These are phyloP conservation scores for Diaporthe ampelina DNA, from an alignment of 2,329 filamentous ascomycete genomes.

Conservation along the genomic window DNA sequence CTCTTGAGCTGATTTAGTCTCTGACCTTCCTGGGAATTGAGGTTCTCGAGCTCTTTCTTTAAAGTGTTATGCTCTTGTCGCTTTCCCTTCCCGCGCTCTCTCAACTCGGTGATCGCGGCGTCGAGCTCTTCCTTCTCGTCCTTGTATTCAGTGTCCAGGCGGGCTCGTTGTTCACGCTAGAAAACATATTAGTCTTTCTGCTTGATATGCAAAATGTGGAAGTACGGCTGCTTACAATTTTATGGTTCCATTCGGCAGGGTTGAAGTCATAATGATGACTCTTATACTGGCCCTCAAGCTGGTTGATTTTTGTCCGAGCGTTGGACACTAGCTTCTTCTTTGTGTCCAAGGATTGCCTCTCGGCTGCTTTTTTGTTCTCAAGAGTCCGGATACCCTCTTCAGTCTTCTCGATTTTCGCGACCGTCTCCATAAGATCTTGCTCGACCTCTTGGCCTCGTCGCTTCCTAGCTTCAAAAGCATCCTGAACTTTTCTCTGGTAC, in stretches of 20 bases:
- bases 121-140: slow-evolving; percentile 45
- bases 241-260: slow-evolving; percentile 76
- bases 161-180: slow-evolving; percentile 38
- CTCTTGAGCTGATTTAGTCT: slow-evolving; percentile 75
- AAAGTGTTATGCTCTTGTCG: slow-evolving; percentile 55
- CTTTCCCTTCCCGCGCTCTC: slow-evolving; percentile 57
- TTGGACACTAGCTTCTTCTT: slow-evolving; percentile 66
- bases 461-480: slow-evolving; percentile 68
- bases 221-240: slow-evolving; percentile 61
- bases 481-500: slow-evolving; percentile 73
- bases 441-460: slow-evolving; percentile 68
- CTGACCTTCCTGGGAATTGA: slow-evolving; percentile 83
- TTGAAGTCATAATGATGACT: slow-evolving; percentile 78
- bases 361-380: slow-evolving; percentile 65
- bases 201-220: too few species aligned
- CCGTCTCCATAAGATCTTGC: slow-evolving; percentile 59
- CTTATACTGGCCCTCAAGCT: slow-evolving; percentile 73
- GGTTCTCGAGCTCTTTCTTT: slow-evolving; percentile 65
- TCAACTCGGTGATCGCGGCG: slow-evolving; percentile 52
- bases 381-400: slow-evolving; percentile 58
- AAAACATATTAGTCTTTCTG: slow-evolving; percentile 8
- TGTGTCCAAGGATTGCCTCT: slow-evolving; percentile 62
- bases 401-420: slow-evolving; percentile 56
- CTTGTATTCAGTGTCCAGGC: slow-evolving; percentile 39
- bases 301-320: slow-evolving; percentile 70